Evolutionary conservation across 2,329 filamentous ascomycete species (phyloP), one percentile per base, ranked within the genome.

Genomic region (Colletotrichum trifolii): DNA sequence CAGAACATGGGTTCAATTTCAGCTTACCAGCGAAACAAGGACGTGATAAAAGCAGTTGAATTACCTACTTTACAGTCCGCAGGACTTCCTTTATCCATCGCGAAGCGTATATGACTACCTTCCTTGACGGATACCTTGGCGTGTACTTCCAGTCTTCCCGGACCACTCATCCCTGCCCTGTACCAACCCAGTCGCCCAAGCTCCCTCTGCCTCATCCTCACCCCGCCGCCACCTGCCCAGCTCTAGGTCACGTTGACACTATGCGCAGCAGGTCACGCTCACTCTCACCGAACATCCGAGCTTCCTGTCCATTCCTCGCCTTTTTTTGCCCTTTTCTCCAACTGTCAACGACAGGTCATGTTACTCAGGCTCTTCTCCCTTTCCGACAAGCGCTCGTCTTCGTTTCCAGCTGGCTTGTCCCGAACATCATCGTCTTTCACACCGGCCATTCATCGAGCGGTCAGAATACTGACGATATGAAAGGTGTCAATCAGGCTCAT

Each of bases 231-330:
- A 42, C 34, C 40, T 54, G 46, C 45, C 43, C 57, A 52, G 35
- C 39, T 49, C 17, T 36, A 42, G 63, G 63, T 66, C 58, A 66
- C 63, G 58, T 66, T 61, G 35, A 13, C 46, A 39, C 63, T 40
- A 25, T 57, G 38, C 62, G 62, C 58, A 33, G 52, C 40, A n/a
- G 40, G 63, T 66, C 58, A 66, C 63, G 58, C 62, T 66, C 52
- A 38, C 45, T 25, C 46, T 38, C 39, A 15, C 33, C 10, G 55
- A 42, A 35, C 53, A 55, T 52, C 58, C 58, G 62, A 55, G 50
- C 52, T 46, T 38, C n/a, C 25, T 17, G 25, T 25, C 25, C 25
- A 25, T 25, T 25, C 25, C 25, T 25, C 25, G 25, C 25, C 25
- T 25, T 25, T 25, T 25, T 25, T 25, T 25, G 25, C 25, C 25